Base-by-base conservation (phyloP, 805 yeast genomes). In the Priceomyces haplophilus region DNA sequence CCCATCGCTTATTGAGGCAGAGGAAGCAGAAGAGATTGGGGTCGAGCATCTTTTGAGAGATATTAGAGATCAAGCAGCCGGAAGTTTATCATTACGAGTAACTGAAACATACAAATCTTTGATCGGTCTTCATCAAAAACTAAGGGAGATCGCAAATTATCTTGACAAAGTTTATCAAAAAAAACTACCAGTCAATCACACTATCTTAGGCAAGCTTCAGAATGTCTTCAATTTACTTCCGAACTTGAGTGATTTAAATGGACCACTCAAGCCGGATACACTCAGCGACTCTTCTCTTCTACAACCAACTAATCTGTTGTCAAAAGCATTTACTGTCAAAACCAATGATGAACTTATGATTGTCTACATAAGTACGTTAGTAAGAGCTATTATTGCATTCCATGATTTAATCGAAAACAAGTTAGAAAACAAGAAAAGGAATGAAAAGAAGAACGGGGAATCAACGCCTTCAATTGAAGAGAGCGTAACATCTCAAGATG, bases 11-110 rank as follows among this genome's bases (percentile, higher is more conserved):
- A 88, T 95, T 50, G 91, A 87, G 61, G 99, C 99, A 3, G 99
- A 93, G 61, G 99, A 93, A 62, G 99, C 99, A 7, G 99, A 93
- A 67, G 99, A 93, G 66, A 93, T 93, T 53, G 99, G 99, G 48
- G 99, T 93, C 11, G 99, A 93, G 64, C 99, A 93, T 62, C 68
- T 93, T 47, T 68, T 93, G 46, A 82, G 98, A 58, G 99, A 93
- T 58, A 88, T 89, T 18, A 80, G 97, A 56, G 97, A 91, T 60
- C 97, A 90, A 55, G 97, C 98, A 7, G 95, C 96, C 11, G 99
- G 99, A 7, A 84, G 84, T 37, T 76, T 93, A 46, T 83, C 97
- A 2, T 79, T 90, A 40, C 81, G 84, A 59, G 81, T 93, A 42
- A 89, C 98, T 12, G 85, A 86, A 59, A 97, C 89, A 59, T 79